Conservation (phyloP, 2,329 filamentous ascomycete species). For the Phaeosphaeriaceae sp. region DNA sequence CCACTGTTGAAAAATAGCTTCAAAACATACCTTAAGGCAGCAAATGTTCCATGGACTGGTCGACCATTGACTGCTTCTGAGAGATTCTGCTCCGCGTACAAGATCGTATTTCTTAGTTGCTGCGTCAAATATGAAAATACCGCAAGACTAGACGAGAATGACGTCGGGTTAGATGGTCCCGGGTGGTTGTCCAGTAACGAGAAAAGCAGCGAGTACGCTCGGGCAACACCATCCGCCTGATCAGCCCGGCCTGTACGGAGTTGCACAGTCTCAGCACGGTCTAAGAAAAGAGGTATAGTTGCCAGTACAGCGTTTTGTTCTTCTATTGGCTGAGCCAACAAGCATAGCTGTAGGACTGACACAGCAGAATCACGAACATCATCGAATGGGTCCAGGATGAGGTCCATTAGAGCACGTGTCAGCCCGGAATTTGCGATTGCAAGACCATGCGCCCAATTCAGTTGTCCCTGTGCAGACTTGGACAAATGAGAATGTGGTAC, state of each 20-base stretch:
- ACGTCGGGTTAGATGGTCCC: conserved; percentile 15
- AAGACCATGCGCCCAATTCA: conserved; percentile 58
- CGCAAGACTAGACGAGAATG: conserved; percentile 40
- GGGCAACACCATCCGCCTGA: conserved; percentile 88
- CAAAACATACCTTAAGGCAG: conserved; percentile 40
- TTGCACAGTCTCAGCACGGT: conserved; percentile 61
- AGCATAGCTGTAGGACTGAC: conserved; percentile 50
- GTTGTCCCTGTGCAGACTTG: conserved; percentile 57
- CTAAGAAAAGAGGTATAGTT: conserved; percentile 33
- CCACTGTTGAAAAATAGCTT: not conserved
- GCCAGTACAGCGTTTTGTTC: conserved; percentile 18
- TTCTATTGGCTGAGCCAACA: conserved; percentile 25
- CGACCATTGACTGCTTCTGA: conserved; percentile 61
- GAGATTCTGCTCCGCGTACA: conserved; percentile 68
- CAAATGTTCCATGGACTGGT: conserved; percentile 55
- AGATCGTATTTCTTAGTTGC: conserved; percentile 69
- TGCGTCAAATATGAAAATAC: conserved; percentile 66
- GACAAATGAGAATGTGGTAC: conserved; percentile 48
- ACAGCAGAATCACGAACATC: conserved; percentile 73
- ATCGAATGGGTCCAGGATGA: conserved; percentile 89
- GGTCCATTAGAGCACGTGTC: conserved; percentile 72
- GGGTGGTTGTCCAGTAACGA: conserved; percentile 50
- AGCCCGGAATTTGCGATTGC: conserved; percentile 53
- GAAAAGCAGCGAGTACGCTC: conserved; percentile 74
- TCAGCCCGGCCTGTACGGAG: conserved; percentile 81